Conservation (phyloP, 1,284 basidiomycete species). For the Anthracocystis panici-leucophaei region DNA sequence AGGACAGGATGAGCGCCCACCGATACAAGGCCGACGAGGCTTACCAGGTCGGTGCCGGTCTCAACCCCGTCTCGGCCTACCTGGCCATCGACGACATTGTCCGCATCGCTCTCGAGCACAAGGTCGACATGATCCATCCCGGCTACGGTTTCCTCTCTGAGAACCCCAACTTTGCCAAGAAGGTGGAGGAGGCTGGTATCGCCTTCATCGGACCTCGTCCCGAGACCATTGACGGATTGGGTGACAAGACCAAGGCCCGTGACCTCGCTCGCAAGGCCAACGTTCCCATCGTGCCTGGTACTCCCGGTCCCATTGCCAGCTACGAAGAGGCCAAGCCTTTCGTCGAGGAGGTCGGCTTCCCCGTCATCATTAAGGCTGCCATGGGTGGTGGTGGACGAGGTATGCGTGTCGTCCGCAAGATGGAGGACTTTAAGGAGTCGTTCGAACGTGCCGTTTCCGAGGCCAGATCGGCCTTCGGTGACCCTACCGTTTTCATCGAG, state of each 20-base stretch:
- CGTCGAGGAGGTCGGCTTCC: conserved; percentile 92
- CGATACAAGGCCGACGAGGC: conserved; percentile 99
- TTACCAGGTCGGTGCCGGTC: conserved; percentile 94
- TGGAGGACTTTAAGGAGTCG: conserved; percentile 88
- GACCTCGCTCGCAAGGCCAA: conserved; percentile 65
- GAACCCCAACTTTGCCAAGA: conserved; percentile 93
- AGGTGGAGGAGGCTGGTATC: conserved; percentile 96
- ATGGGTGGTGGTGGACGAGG: conserved; percentile 99
- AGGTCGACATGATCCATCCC: conserved; percentile 96
- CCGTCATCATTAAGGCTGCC: conserved; percentile 99
- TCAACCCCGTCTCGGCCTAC: conserved; percentile 95
- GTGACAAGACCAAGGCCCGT: conserved; percentile 96
- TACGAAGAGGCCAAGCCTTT: conserved; percentile 88
- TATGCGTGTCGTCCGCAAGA: conserved; percentile 75
- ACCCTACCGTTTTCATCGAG: conserved; percentile 99
- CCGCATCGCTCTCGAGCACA: conserved; percentile 78
- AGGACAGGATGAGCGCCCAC: conserved; percentile 96
- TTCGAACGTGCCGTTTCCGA: conserved; percentile 95
- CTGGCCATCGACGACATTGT: conserved; percentile 98
- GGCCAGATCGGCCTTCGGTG: conserved; percentile 92
- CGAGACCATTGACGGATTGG: conserved; percentile 95
- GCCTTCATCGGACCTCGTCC: conserved; percentile 96
- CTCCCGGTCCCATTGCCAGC: conserved; percentile 87
- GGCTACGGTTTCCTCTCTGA: conserved; percentile 95
- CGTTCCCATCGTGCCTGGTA: conserved; percentile 97